A percentile compares a stretch with the other conserved stretches of the same genome.
These are phyloP conservation scores for Tripterygium wilfordii DNA, from an alignment of 177 flowering plant species.

Conservation along the genomic window DNA sequence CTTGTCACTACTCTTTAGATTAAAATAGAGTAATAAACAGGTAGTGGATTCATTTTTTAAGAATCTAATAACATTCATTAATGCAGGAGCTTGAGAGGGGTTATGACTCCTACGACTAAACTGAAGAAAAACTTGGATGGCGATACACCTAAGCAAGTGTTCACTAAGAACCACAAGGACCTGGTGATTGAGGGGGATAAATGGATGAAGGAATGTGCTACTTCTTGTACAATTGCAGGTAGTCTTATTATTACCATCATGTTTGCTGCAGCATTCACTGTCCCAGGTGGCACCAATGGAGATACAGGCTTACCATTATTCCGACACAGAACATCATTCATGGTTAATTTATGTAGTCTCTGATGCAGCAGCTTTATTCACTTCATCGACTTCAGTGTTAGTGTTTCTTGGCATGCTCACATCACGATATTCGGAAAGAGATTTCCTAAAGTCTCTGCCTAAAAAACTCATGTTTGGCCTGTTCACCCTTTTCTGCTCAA, in stretches of 20 bases:
- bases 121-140: background rate
- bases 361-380: slow-evolving; percentile 5
- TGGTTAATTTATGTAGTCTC: slow-evolving; percentile 6
- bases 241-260: background rate
- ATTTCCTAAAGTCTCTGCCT: slow-evolving; percentile 6
- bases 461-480: slow-evolving; percentile 4
- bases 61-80: background rate
- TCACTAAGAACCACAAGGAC: background rate
- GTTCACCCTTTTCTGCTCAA: slow-evolving; percentile 2
- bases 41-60: too few species aligned
- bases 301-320: slow-evolving; percentile 4
- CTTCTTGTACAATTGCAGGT: background rate
- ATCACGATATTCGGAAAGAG: slow-evolving; percentile 13
- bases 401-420: slow-evolving; percentile 17
- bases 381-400: slow-evolving; percentile 12
- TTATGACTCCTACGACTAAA: background rate
- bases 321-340: background rate
- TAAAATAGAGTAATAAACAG: too few species aligned
- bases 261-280: too few species aligned
- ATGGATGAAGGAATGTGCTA: slow-evolving; percentile 1
- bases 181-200: background rate
- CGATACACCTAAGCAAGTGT: background rate
- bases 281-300: slow-evolving; percentile 10
- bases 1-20: too few species aligned
- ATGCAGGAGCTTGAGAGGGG: background rate